Conservation (phyloP, 139 green algal species). For the Astrephomene gubernaculifera region DNA sequence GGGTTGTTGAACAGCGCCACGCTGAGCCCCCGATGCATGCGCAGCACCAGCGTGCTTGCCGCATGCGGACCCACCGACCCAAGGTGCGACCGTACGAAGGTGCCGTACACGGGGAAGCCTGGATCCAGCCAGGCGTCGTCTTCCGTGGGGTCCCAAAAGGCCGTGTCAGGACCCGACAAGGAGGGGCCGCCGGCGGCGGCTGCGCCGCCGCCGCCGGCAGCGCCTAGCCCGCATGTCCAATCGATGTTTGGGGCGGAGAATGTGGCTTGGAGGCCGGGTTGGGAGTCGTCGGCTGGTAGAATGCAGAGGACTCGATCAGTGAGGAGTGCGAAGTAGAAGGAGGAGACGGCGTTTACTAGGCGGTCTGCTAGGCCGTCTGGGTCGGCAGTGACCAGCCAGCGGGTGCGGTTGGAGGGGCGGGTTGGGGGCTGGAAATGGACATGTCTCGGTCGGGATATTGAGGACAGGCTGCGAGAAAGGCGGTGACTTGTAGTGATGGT, state of each 20-base stretch:
- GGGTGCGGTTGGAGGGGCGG: neutral
- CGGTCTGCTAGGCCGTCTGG: slow-evolving; percentile 16
- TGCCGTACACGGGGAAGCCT: neutral
- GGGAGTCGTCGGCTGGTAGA: neutral
- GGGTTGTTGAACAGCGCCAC: slow-evolving; percentile 28
- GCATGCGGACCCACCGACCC: neutral
- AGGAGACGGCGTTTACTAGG: slow-evolving; percentile 25
- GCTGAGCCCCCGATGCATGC: slow-evolving; percentile 12
- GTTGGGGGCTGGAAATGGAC: neutral
- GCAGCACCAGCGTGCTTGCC: neutral
- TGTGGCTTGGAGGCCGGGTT: neutral
- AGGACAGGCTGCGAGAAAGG: too few species aligned
- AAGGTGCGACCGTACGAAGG: neutral
- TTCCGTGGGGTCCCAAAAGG: neutral
- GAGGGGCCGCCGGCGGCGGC: neutral
- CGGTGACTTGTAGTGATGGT: too few species aligned
- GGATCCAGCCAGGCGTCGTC: slow-evolving; percentile 28
- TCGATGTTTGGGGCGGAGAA: slow-evolving; percentile 8
- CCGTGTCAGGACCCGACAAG: neutral
- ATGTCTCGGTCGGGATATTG: neutral
- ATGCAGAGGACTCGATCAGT: slow-evolving; percentile 29
- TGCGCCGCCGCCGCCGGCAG: neutral
- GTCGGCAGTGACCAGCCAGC: neutral
- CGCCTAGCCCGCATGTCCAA: neutral
- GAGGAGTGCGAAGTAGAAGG: slow-evolving; percentile 24